A percentile compares a stretch with the other conserved stretches of the same genome.
These are phyloP conservation scores for Solanum phureja DNA, from an alignment of 257 asterid genomes.

Conservation along the genomic window DNA sequence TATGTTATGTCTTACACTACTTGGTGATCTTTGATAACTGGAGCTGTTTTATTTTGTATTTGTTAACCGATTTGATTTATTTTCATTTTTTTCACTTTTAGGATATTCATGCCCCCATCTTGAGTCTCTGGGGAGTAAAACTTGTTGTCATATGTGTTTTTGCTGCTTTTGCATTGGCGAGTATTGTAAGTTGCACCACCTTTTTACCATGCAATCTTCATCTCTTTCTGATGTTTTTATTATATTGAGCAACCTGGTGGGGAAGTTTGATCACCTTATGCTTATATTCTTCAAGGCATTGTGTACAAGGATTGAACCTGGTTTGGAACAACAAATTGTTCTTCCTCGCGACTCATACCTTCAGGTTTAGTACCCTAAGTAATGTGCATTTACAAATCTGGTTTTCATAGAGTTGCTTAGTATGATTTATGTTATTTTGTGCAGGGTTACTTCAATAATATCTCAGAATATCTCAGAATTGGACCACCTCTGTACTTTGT, in stretches of 20 bases:
- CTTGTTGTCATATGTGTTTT: conserved; percentile 62
- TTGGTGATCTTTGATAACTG: neutral
- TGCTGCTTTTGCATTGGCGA: conserved; percentile 76
- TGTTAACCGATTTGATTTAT: neutral
- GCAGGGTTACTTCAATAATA: conserved; percentile 79
- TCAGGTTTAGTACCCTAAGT: conserved; percentile 45
- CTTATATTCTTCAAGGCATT: conserved; percentile 48
- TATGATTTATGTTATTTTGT: conserved; percentile 14
- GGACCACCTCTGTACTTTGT: conserved; percentile 98
- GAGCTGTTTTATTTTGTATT: neutral
- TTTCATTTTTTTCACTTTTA: conserved; percentile 17
- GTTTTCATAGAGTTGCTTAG: neutral
- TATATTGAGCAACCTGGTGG: neutral
- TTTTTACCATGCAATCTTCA: neutral
- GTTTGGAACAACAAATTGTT: conserved; percentile 95
- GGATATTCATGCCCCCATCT: conserved; percentile 91
- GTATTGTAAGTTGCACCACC: conserved; percentile 63
- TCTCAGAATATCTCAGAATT: conserved; percentile 75
- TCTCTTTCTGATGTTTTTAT: neutral
- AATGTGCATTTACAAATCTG: conserved; percentile 1
- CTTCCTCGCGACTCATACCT: conserved; percentile 97
- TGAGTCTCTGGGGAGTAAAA: conserved; percentile 81
- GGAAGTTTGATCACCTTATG: neutral
- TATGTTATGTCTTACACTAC: neutral
- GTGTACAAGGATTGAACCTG: conserved; percentile 90